Conservation (phyloP, 129 eudicot species). For the Helianthus tuberosus region DNA sequence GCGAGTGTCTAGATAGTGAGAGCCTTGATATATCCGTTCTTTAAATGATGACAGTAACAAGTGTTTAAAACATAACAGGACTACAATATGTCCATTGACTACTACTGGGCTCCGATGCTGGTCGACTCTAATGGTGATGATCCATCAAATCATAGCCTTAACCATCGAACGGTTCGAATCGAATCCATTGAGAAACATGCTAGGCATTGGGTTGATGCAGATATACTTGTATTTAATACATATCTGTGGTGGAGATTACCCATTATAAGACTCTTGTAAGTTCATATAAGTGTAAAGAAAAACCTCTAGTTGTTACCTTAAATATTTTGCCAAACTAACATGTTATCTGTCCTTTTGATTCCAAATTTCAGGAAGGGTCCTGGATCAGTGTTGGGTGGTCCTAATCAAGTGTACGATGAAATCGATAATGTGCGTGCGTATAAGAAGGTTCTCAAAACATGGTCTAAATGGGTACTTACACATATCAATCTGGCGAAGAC, state of each 20-base stretch:
- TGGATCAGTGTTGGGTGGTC: constrained; percentile 26
- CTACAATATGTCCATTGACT: constrained; percentile 56
- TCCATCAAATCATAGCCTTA: constrained; percentile 36
- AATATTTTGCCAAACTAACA: background rate
- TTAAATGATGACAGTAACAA: background rate
- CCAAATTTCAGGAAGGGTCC: constrained; percentile 17
- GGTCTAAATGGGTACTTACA: constrained; percentile 67
- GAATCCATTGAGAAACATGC: constrained; percentile 53
- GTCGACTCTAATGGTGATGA: constrained; percentile 63
- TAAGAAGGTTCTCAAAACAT: constrained; percentile 61
- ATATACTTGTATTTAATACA: constrained; percentile 54
- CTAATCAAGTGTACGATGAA: constrained; percentile 36
- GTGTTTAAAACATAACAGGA: constrained; percentile 33
- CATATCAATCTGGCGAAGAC: constrained; percentile 58
- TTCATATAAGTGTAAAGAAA: background rate
- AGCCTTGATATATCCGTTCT: too few species aligned
- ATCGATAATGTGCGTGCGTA: constrained; percentile 48
- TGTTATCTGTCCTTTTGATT: background rate
- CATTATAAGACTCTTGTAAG: constrained; percentile 51
- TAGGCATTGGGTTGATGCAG: constrained; percentile 57
- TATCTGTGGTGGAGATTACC: constrained; percentile 65
- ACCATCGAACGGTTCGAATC: constrained; percentile 41
- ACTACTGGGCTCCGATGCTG: constrained; percentile 60
- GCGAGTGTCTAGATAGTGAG: too few species aligned
- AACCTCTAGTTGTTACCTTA: background rate